Evolutionary conservation across 208 protist species (phyloP), one percentile per base, ranked within the genome.

Genomic region (Porcisia hertigi): DNA sequence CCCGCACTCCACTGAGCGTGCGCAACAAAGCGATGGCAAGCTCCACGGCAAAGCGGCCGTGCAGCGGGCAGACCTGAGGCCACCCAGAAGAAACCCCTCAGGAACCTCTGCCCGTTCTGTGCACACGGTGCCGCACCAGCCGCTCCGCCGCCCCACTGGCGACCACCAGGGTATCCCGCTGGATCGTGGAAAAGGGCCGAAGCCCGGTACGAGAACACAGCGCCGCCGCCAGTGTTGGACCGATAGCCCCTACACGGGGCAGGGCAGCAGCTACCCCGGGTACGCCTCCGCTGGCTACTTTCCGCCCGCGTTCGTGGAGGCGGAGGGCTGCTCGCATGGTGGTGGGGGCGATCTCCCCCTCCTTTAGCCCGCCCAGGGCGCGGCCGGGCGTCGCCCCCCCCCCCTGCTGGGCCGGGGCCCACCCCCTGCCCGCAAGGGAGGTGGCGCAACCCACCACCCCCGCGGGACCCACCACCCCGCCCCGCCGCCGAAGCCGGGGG

Each of bases 71-170:
- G 30, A 5, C 39, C 23, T 30, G 64, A 36, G 64, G 5, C 45
- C 45, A 36, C 64, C n/a, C 16, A 39, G 23, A 43, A 57, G 39
- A 54, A 30, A 43, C n/a, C 3, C 66, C 25, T 57, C 47, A 16
- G 47, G 41, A 25, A 30, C 25, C n/a, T 71, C 66, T 7, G 30
- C 14, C n/a, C 23, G 14, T 39, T 69, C 66, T 57, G 66, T 57
- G 45, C 66, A 23, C 47, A 71, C 66, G 66, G 47, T 71, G 66
- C n/a, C 66, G 47, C 66, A 71, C 66, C 43, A 58, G 66, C 66
- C 47, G 30, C 12, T 71, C 34, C 66, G 25, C 14, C 62, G 41
- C 41, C 62, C 36, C 34, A 67, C 36, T 23, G 41, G 14, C 62
- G 9, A 14, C 62, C 41, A 43, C 41, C 39, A 67, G 41, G 30